phyloP scores from a whole-genome alignment of 2,329 filamentous ascomycete species.

The Colletotrichum magnum region DNA sequence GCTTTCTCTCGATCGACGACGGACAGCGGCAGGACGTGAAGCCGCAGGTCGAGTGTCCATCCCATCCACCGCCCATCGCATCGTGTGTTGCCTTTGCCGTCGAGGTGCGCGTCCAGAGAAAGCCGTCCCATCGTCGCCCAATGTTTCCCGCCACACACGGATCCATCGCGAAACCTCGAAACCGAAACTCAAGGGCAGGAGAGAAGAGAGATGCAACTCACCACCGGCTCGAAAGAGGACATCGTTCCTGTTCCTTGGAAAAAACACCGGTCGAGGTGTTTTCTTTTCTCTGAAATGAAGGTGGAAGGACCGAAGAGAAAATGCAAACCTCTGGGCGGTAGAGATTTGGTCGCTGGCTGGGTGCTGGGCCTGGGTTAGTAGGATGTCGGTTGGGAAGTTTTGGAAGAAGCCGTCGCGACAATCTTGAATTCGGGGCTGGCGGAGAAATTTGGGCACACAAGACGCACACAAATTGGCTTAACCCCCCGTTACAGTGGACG shows the following conservation, averaged over 20 bases:
- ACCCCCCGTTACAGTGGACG: constrained; percentile 7
- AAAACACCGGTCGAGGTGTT: constrained; percentile 44
- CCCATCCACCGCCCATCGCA: not conserved
- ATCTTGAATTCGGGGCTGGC: constrained; percentile 40
- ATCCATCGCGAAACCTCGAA: not conserved
- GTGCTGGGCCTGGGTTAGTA: constrained; percentile 44
- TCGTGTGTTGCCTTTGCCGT: constrained; percentile 9
- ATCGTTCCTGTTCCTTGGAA: constrained; percentile 64
- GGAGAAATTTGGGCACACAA: constrained; percentile 42
- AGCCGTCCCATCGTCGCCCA: constrained; percentile 9
- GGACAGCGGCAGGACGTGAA: not conserved
- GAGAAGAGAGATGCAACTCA: constrained; percentile 61
- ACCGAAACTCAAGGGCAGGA: not conserved
- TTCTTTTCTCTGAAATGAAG: constrained; percentile 37
- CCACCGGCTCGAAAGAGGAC: constrained; percentile 80
- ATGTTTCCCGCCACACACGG: not conserved
- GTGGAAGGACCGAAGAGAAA: constrained; percentile 29
- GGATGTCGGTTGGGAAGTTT: constrained; percentile 40
- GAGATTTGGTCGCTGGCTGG: constrained; percentile 43
- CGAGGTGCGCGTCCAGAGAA: constrained; percentile 18
- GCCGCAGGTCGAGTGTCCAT: not conserved
- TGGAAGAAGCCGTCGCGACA: constrained; percentile 41
- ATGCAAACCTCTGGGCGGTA: constrained; percentile 44
- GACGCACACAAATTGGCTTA: constrained; percentile 44
- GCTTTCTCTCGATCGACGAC: constrained; percentile 20